A percentile compares a stretch with the other conserved stretches of the same genome.
phyloP scores from a whole-genome alignment of 495 filamentous ascomycete species.

The Talaromyces adpressus region DNA sequence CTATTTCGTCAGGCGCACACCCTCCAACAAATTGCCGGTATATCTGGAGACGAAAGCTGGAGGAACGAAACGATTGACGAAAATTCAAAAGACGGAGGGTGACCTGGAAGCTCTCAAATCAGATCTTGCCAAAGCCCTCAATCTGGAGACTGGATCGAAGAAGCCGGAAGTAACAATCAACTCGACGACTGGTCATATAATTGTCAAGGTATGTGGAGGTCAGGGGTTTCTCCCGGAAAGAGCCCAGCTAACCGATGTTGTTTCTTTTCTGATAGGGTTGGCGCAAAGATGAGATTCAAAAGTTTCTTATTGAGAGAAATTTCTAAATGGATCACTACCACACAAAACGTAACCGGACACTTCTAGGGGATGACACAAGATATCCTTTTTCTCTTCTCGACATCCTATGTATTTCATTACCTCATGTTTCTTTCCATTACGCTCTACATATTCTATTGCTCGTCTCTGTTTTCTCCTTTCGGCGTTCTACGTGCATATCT shows the following conservation, averaged over 20 bases:
- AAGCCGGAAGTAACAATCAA: slow-evolving; percentile 48
- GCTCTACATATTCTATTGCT: slow-evolving; percentile 11
- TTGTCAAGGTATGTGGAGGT: slow-evolving; percentile 48
- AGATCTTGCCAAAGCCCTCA: slow-evolving; percentile 41
- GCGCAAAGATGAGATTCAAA: slow-evolving; percentile 42
- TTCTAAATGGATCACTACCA: slow-evolving; percentile 24
- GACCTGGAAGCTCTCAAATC: slow-evolving; percentile 48
- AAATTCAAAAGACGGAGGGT: slow-evolving; percentile 73
- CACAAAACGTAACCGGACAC: neutral
- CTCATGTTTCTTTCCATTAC: slow-evolving; percentile 9
- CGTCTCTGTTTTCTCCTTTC: slow-evolving; percentile 6
- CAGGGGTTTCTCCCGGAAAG: neutral
- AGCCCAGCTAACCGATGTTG: neutral
- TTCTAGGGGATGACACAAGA: neutral
- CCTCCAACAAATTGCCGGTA: slow-evolving; percentile 66
- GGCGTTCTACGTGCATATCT: slow-evolving; percentile 7
- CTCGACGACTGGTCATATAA: slow-evolving; percentile 53
- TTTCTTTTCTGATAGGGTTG: slow-evolving; percentile 30
- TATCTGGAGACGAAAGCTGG: slow-evolving; percentile 70
- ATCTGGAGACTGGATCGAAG: slow-evolving; percentile 34
- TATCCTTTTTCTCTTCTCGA: slow-evolving; percentile 8
- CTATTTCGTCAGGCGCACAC: slow-evolving; percentile 70
- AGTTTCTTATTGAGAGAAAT: slow-evolving; percentile 40
- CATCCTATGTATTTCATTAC: slow-evolving; percentile 8
- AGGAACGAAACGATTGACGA: slow-evolving; percentile 68